phyloP scores from a whole-genome alignment of 106 monocot genomes.

The Dendrobium nobile region DNA sequence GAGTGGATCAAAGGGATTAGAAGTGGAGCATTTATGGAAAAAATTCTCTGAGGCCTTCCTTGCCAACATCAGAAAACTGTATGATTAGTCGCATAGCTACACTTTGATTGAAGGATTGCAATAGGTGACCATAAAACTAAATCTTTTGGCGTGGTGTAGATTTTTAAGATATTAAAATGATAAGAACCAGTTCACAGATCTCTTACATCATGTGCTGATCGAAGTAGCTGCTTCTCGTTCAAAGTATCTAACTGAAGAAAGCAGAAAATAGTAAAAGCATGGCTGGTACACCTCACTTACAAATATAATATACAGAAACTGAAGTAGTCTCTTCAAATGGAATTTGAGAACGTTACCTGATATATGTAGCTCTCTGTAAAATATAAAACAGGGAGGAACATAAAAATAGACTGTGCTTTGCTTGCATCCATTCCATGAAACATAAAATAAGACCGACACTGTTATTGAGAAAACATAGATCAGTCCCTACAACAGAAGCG shows the following conservation, averaged over 20 bases:
- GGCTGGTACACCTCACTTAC: constrained; percentile 7
- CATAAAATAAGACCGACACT: constrained; percentile 97
- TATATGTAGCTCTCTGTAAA: constrained; percentile 94
- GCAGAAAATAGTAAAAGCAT: background rate
- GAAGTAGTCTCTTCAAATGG: background rate
- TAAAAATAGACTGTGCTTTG: constrained; percentile 48
- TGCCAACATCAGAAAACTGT: constrained; percentile 17
- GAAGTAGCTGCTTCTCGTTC: constrained; percentile 52
- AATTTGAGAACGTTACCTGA: constrained; percentile 43
- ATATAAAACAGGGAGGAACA: constrained; percentile 63
- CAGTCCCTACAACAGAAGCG: background rate
- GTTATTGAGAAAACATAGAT: constrained; percentile 15
- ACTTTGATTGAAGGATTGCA: background rate
- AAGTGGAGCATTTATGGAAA: constrained; percentile 8
- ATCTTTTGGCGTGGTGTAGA: background rate
- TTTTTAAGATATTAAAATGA: background rate
- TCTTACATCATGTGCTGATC: constrained; percentile 11
- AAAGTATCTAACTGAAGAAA: constrained; percentile 58
- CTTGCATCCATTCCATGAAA: constrained; percentile 73
- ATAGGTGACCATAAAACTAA: background rate
- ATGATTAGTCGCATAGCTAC: background rate
- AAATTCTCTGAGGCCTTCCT: background rate
- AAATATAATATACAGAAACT: background rate
- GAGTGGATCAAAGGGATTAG: constrained; percentile 48
- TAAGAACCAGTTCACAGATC: constrained; percentile 1